A percentile compares a stretch with the other conserved stretches of the same genome.
Conservation (phyloP, 2,329 filamentous ascomycete genomes). For the Chaetomium strumarium region DNA sequence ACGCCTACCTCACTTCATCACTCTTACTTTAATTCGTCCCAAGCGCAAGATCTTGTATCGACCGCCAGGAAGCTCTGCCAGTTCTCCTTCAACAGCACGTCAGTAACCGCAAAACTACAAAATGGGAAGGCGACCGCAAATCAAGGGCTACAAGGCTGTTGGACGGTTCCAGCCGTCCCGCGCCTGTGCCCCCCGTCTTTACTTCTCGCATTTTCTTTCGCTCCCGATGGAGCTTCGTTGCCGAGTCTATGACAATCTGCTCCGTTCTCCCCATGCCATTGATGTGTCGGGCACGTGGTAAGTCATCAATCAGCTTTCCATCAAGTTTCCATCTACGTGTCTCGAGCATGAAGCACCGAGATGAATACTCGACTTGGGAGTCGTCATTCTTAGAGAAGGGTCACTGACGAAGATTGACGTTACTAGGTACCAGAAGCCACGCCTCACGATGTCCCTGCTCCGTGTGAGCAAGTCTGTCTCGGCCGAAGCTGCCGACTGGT, state of each 20-base stretch:
- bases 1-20: too few species aligned
- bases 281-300: not conserved
- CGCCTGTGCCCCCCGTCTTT: not conserved
- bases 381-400: too few species aligned
- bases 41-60: too few species aligned
- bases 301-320: too few species aligned
- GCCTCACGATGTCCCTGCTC: not conserved
- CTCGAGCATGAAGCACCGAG: too few species aligned
- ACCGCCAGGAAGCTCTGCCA: too few species aligned
- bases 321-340: too few species aligned
- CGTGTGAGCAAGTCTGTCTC: not conserved
- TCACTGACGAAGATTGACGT: too few species aligned
- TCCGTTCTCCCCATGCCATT: not conserved
- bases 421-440: not conserved
- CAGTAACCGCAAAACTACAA: too few species aligned
- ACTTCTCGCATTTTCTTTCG: not conserved
- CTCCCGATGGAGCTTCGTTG: not conserved
- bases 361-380: too few species aligned
- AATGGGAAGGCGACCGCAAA: not conserved
- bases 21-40: too few species aligned
- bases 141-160: not conserved
- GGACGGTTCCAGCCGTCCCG: not conserved
- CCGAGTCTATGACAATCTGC: not conserved
- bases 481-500: not conserved
- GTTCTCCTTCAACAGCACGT: too few species aligned